Evolutionary conservation across 179 eudicot species (phyloP), one percentile per base, ranked within the genome.

Genomic region (Spinacia oleracea): DNA sequence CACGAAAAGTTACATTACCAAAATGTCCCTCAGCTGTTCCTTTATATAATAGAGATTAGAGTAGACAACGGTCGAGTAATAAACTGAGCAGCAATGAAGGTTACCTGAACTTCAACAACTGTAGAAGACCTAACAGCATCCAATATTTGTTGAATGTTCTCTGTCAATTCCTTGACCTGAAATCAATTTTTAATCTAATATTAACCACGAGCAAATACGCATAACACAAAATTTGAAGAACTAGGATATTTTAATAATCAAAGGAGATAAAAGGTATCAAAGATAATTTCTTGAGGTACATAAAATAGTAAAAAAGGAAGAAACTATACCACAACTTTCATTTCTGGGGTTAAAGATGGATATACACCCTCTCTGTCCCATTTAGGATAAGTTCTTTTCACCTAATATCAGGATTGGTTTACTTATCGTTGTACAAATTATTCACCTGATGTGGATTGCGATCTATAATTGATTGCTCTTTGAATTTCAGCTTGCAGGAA

Each of bases 91-190:
- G 50, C 31, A 18, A 43, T 21, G 55, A 21, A 51, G 75, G 78
- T 59, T 23, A 93, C 98, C 97, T 91, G 92, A 34, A 87, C 87
- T 88, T 95, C 98, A 73, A 95, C 90, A 70, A 87, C 84, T 75
- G 74, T 83, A 56, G 98, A 95, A 62, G 77, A 32, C 63, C 79
- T 84, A 42, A 95, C 76, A 76, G 91, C 91, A 56, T 88, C 93
- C 87, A 91, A 78, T 67, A 95, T 87, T 45, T 86, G 84, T 64
- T 87, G 93, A 77, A 86, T 77, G 78, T 87, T 84, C 45, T 85
- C 88, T 0, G 97, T 95, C 87, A 93, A 79, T 72, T 70, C 63
- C 73, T 4, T 70, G 51, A 93, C 96, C 97, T 93, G 90, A 72
- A 79, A 79, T 18, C 58, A 74, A 53, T 18, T 53, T 50, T 23